Evolutionary conservation across 306 rosid genomes (phyloP).

Genomic region (Castanea mollissima): DNA sequence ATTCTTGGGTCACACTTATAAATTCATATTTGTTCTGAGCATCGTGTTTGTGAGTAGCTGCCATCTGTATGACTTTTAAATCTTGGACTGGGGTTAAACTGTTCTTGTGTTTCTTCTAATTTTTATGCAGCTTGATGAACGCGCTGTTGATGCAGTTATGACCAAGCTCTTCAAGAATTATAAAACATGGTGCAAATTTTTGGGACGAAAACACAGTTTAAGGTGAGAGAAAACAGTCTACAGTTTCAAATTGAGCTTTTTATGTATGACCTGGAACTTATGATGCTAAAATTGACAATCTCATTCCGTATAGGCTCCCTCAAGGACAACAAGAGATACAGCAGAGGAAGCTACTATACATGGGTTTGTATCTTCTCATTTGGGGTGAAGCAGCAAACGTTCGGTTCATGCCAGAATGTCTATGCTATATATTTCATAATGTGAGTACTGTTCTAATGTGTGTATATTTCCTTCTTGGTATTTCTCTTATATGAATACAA

Average conservation of each 20-base stretch:
- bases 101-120: background rate
- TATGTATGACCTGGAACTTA: slow-evolving; percentile 10
- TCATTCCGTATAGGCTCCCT: slow-evolving; percentile 59
- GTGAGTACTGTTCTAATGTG: slow-evolving; percentile 44
- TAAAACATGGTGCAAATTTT: slow-evolving; percentile 84
- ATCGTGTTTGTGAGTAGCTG: background rate
- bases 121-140: slow-evolving; percentile 82
- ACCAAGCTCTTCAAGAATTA: slow-evolving; percentile 75
- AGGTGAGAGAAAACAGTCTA: slow-evolving; percentile 47
- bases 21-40: background rate
- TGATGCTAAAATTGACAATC: slow-evolving; percentile 22
- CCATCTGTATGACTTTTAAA: background rate
- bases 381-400: slow-evolving; percentile 96
- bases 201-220: slow-evolving; percentile 86
- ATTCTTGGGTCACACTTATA: background rate
- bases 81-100: slow-evolving; percentile 23
- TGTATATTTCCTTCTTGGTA: slow-evolving; percentile 14
- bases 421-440: slow-evolving; percentile 91
- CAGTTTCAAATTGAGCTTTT: background rate
- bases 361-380: slow-evolving; percentile 91
- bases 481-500: slow-evolving; percentile 9
- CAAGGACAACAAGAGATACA: slow-evolving; percentile 82
- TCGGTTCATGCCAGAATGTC: slow-evolving; percentile 96
- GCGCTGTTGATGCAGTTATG: slow-evolving; percentile 80
- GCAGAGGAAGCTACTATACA: slow-evolving; percentile 90